Base-by-base conservation (phyloP, 768 basidiomycete species). In the Tubosaeta sp. region DNA sequence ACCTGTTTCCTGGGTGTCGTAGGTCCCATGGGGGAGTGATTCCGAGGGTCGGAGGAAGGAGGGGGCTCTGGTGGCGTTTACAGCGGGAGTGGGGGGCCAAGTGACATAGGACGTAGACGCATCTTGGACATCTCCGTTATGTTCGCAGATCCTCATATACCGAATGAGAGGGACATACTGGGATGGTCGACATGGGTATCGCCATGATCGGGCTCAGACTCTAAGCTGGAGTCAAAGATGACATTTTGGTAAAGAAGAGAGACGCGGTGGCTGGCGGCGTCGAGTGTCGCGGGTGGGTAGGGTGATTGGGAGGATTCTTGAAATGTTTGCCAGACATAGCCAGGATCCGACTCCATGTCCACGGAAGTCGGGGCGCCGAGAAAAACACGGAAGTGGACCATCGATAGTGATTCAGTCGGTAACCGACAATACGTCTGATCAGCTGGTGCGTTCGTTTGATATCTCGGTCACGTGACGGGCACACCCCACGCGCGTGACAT, bases 241-340 rank as follows among this genome's bases (percentile, higher is more conserved):
- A 83, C 74, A 48, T 87, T 86, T 59, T 82, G 73, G 59, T 90
- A 90, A 21, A 88, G 66, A 45, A 78, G 50, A 1, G 88, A 90
- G 39, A 91, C 82, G 34, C 84, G 74, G n/a, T 73, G 73, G 61
- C 78, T 86, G 8, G 84, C 86, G 4, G 78, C 83, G 56, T 85
- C 83, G 36, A 87, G 62, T 0, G 82, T 83, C 18, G 77, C 76
- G 11, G 75, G 71, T 5, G 77, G 80, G n/a, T 40, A 56, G 1
- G 36, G 19, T 48, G 53, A 49, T 46, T 25, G n/a, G 25, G 43
- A 56, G 5, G 59, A 13, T 31, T 51, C 59, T 46, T 74, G 65
- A 6, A 76, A 54, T 0, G 74, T 79, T 36, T 69, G 72, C 82
- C 81, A 84, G 38, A 68, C 66, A 58, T 74, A 78, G 3, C 55